Evolutionary conservation across 441 rosid genomes (phyloP), one percentile per base, ranked within the genome.

Genomic region (Sinapis alba): DNA sequence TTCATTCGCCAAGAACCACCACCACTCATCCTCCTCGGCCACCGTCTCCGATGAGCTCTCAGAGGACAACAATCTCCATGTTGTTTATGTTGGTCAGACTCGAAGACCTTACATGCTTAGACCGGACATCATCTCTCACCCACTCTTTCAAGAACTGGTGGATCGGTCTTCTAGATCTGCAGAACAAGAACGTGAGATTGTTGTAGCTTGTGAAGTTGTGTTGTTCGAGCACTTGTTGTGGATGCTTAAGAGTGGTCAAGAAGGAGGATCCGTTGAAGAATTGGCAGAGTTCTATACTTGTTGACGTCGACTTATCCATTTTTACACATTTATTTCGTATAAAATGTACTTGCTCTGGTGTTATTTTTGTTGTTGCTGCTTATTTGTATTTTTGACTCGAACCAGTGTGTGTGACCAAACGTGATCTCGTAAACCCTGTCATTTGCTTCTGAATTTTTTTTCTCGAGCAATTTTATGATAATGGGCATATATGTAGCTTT

Each of bases 181-280:
- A 1, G 84, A 69, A 1, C 81, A 69, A 5, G 84, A 76, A 16
- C 80, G 81, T 4, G 84, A 75, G 20, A 83, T 84, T 7, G 89
- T 84, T 62, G 91, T 89, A 62, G 79, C 90, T 65, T 91, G 98
- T 75, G 98, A 91, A 77, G 97, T 91, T 38, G 97, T 94, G 60
- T 71, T 94, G 84, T 94, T 94, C 63, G 97, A 91, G 68, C 98
- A 94, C 68, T 80, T 94, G 87, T 67, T 94, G 73, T 94, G 98
- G 98, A 90, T 94, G 96, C 84, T 94, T 28, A 83, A 89, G 78
- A 82, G 74, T 65, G 72, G 68, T 65, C 72, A 65, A 43, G 76
- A 65, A 71, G 80, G 80, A 58, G 80, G 80, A 24, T 71, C 80
- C 21, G 63, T 77, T 38, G 77, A 77, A 72, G 80, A 77, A 60